phyloP scores from a whole-genome alignment of 2,329 filamentous ascomycete genomes.

The Clathrospora elynae region DNA sequence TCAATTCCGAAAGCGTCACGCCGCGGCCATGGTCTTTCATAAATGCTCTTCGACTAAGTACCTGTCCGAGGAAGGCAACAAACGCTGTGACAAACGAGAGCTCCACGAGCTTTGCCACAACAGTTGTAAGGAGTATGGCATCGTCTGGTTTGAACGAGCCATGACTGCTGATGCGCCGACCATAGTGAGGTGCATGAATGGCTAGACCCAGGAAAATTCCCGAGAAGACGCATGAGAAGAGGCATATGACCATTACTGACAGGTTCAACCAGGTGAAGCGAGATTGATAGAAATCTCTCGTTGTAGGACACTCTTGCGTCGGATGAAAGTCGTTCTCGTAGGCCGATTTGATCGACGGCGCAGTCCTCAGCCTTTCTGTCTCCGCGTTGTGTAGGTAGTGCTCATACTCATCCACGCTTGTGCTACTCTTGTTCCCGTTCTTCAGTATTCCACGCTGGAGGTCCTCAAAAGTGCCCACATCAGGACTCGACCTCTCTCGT shows the following conservation, averaged over 20 bases:
- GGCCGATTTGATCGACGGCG: constrained; percentile 43
- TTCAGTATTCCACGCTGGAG: constrained; percentile 34
- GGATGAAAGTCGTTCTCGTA: constrained; percentile 47
- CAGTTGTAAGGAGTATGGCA: constrained; percentile 69
- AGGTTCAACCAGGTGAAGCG: constrained; percentile 56
- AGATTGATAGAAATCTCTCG: constrained; percentile 47
- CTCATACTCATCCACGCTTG: constrained; percentile 37
- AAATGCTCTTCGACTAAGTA: constrained; percentile 71
- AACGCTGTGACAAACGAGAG: constrained; percentile 78
- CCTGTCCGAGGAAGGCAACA: constrained; percentile 75
- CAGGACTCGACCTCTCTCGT: constrained; percentile 41
- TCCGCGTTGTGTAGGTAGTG: constrained; percentile 35
- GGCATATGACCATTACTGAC: constrained; percentile 52
- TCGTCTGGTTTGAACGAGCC: constrained; percentile 63
- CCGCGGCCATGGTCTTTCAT: constrained; percentile 62
- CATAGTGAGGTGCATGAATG: constrained; percentile 66
- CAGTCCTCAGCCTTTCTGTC: constrained; percentile 28
- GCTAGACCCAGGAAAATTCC: constrained; percentile 69
- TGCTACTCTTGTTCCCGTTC: constrained; percentile 24
- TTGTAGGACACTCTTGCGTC: constrained; percentile 45
- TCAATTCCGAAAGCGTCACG: constrained; percentile 76
- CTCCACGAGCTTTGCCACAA: constrained; percentile 78
- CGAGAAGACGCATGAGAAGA: constrained; percentile 69
- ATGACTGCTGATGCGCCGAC: constrained; percentile 60
- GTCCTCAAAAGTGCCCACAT: constrained; percentile 36